phyloP scores from a whole-genome alignment of 805 yeast genomes.

The Millerozyma miso region DNA sequence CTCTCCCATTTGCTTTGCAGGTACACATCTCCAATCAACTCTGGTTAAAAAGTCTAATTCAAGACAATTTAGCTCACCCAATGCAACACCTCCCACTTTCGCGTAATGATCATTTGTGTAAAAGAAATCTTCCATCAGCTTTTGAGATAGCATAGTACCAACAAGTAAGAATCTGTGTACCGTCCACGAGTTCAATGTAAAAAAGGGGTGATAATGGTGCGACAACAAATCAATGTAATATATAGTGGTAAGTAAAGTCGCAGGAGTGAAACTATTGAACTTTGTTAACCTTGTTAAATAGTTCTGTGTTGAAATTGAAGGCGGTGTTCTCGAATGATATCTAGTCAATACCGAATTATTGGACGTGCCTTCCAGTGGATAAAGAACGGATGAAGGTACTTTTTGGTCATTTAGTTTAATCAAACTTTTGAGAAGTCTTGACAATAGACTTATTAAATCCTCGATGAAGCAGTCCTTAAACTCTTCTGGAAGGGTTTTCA shows the following conservation, averaged over 20 bases:
- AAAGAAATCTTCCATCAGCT: slow-evolving; percentile 89
- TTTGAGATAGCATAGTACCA: slow-evolving; percentile 86
- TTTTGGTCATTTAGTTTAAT: slow-evolving; percentile 67
- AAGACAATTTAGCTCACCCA: slow-evolving; percentile 75
- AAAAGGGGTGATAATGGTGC: slow-evolving; percentile 65
- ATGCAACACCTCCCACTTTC: slow-evolving; percentile 89
- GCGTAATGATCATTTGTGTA: slow-evolving; percentile 94
- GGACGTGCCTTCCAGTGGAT: slow-evolving; percentile 18
- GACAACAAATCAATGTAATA: slow-evolving; percentile 86
- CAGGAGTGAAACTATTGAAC: slow-evolving; percentile 81
- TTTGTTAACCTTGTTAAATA: slow-evolving; percentile 74
- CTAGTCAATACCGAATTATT: slow-evolving; percentile 54
- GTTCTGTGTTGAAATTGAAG: slow-evolving; percentile 74
- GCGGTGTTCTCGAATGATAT: slow-evolving; percentile 92
- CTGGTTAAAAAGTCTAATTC: slow-evolving; percentile 83
- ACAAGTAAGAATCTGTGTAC: slow-evolving; percentile 89
- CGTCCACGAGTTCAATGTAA: slow-evolving; percentile 84
- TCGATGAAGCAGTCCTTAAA: slow-evolving; percentile 66
- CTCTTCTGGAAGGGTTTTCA: slow-evolving; percentile 14
- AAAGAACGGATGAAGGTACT: slow-evolving; percentile 31
- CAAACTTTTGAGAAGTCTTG: slow-evolving; percentile 76
- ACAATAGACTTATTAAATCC: slow-evolving; percentile 65
- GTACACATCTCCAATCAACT: slow-evolving; percentile 63
- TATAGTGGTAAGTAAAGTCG: slow-evolving; percentile 76
- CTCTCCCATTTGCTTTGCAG: slow-evolving; percentile 27